Evolutionary conservation across 2,329 filamentous ascomycete species (phyloP), one percentile per base, ranked within the genome.

Genomic region (Iodosphaeria phyllophila): DNA sequence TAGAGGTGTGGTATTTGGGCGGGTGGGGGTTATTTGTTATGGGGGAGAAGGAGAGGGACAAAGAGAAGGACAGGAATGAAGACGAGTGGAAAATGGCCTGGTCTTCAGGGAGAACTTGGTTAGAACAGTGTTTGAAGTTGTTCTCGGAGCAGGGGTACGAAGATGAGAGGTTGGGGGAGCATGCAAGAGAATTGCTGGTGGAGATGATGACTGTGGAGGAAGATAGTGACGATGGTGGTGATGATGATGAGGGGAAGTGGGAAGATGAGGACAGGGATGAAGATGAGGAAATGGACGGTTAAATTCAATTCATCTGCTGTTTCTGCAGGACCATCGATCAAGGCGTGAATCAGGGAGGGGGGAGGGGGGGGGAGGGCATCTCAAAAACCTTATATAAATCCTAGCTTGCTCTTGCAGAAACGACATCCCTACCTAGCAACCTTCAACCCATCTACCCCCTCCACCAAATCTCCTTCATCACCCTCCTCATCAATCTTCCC

Each of bases 1-100:
- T 98, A 12, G 89, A 98, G 51, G 77, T 80, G 11, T 93, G 84
- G 83, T 98, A 98, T 52, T 61, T 98, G 5, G 89, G 89, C 21
- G 91, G 89, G 4, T 95, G 86, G 79, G 84, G 82, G 38, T 61
- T 91, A 36, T 80, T 82, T 44, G 64, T 92, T 30, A 57, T 77
- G 32, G 78, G 76, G 8, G 66, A 78, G 46, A 78, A 74, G 57
- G 55, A 68, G 39, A 66, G 60, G 38, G 39, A 27, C 43, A 51
- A 37, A 52, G 55, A 68, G 39, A 66, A 60, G 38, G 39, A 27
- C 43, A 51, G 37, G 52, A 58, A 42, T 43, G 56, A 56, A 19
- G 57, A 67, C 23, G 55, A 57, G 23, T 67, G 68, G 51, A 64
- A 64, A 35, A 56, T 62, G 1, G 63, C 70, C 5, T 71, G 82